These are phyloP conservation scores for Lactarius evosmus DNA, from an alignment of 768 basidiomycete species.

Conservation along the genomic window DNA sequence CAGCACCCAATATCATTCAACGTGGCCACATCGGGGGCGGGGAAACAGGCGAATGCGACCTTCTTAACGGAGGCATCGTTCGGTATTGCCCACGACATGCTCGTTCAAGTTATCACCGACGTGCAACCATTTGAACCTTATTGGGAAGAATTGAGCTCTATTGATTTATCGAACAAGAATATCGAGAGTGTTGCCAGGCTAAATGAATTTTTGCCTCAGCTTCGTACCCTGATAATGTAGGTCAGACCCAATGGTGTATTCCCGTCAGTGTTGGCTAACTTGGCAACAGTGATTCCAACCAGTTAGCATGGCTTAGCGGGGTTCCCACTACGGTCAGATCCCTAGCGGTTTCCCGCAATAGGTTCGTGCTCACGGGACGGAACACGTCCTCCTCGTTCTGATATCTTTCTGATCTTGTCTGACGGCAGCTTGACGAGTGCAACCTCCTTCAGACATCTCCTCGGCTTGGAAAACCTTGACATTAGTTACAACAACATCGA, in stretches of 20 bases:
- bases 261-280: background rate
- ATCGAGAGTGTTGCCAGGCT: conserved; percentile 78
- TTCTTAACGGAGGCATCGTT: conserved; percentile 98
- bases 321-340: conserved; percentile 69
- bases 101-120: conserved; percentile 92
- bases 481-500: conserved; percentile 89
- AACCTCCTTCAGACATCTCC: conserved; percentile 85
- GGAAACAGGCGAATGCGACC: conserved; percentile 45
- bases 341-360: conserved; percentile 72
- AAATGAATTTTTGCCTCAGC: conserved; percentile 85
- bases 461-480: conserved; percentile 84
- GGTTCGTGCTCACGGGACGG: conserved; percentile 43
- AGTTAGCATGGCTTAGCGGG: conserved; percentile 77
- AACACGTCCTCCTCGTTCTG: conserved; percentile 3
- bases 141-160: conserved; percentile 77
- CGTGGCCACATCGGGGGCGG: conserved; percentile 6
- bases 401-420: conserved; percentile 18
- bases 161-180: conserved; percentile 72
- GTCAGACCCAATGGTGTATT: conserved; percentile 34
- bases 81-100: conserved; percentile 84
- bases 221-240: conserved; percentile 75
- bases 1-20: conserved; percentile 33
- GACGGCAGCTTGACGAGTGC: conserved; percentile 67
- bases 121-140: conserved; percentile 91
- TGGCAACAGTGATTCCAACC: conserved; percentile 60